Evolutionary conservation across 169 alveolate genomes (phyloP).

Genomic region (Ichthyophthirius multifiliis): DNA sequence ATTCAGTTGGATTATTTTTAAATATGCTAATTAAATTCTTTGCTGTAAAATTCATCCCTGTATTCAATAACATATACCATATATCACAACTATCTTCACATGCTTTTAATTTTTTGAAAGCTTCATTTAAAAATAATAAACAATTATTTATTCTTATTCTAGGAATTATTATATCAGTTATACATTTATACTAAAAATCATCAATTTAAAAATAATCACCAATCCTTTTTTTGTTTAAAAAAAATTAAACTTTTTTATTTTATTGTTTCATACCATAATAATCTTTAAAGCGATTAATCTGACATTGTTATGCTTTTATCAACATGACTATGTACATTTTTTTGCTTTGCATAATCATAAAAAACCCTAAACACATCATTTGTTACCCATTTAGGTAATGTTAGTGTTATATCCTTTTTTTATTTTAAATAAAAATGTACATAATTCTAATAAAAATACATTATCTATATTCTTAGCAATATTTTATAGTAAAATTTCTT

Average conservation of each 20-base stretch:
- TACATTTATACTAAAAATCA: conserved; percentile 17
- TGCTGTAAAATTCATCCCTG: conserved; percentile 44
- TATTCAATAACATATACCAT: conserved; percentile 41
- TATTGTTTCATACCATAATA: not conserved
- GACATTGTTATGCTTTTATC: conserved; percentile 11
- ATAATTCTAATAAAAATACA: not conserved
- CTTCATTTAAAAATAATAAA: conserved; percentile 40
- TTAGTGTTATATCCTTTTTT: not conserved
- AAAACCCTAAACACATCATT: conserved; percentile 23
- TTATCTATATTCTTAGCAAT: not conserved
- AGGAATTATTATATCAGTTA: conserved; percentile 23
- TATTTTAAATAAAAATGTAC: not conserved
- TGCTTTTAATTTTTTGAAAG: conserved; percentile 43
- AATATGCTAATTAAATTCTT: conserved; percentile 19
- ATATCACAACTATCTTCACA: conserved; percentile 44
- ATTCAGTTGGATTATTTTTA: conserved; percentile 15
- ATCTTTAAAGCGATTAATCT: conserved; percentile 26
- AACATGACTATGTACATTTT: not conserved
- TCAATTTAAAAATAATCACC: conserved; percentile 43
- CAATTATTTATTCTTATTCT: conserved; percentile 30
- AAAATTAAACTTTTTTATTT: not conserved
- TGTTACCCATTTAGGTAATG: conserved; percentile 40
- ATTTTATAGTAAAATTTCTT: not conserved
- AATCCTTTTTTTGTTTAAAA: conserved; percentile 3
- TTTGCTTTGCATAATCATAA: not conserved